phyloP scores from a whole-genome alignment of 2,329 filamentous ascomycete genomes.

The Rosellinia necatrix region DNA sequence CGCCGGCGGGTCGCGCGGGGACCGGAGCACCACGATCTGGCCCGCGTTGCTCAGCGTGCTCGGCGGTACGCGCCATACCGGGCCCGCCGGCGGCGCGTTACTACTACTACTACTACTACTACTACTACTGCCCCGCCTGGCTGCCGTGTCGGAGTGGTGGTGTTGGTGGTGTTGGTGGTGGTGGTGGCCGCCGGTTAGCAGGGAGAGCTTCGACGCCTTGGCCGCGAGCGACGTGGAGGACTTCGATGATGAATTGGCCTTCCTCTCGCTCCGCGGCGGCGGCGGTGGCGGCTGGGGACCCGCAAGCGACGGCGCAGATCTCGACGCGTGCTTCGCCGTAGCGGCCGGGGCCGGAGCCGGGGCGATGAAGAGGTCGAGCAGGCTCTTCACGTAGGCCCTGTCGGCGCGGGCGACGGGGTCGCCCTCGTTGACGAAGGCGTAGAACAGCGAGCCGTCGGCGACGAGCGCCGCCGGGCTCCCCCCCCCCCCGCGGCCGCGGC shows the following conservation, averaged over 20 bases:
- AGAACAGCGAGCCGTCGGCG: constrained; percentile 80
- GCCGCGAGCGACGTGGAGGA: too few relatives aligned
- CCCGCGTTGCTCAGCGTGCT: constrained; percentile 73
- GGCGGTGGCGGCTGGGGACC: too few relatives aligned
- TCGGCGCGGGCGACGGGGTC: constrained; percentile 81
- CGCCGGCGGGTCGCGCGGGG: too few relatives aligned
- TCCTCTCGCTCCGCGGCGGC: too few relatives aligned
- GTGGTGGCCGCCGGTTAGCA: constrained; percentile 22
- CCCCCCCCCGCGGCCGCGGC: constrained; percentile 57
- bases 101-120: too few relatives aligned
- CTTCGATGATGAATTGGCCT: too few relatives aligned
- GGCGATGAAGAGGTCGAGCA: constrained; percentile 71
- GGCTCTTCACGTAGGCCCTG: constrained; percentile 72
- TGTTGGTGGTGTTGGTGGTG: constrained; percentile 21
- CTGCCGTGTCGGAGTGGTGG: constrained; percentile 28
- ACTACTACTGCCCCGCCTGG: too few relatives aligned
- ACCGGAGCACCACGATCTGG: constrained; percentile 67
- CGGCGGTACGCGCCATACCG: constrained; percentile 68
- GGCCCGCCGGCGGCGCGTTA: too few relatives aligned
- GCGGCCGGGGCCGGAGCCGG: constrained; percentile 62
- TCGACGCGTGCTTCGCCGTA: not conserved
- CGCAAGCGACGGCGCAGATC: constrained; percentile 11
- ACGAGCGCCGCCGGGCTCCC: too few relatives aligned
- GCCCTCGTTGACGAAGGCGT: constrained; percentile 83
- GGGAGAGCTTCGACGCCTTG: constrained; percentile 35